Conservation (phyloP, 257 asterid species). For the Penstemon davidsonii region DNA sequence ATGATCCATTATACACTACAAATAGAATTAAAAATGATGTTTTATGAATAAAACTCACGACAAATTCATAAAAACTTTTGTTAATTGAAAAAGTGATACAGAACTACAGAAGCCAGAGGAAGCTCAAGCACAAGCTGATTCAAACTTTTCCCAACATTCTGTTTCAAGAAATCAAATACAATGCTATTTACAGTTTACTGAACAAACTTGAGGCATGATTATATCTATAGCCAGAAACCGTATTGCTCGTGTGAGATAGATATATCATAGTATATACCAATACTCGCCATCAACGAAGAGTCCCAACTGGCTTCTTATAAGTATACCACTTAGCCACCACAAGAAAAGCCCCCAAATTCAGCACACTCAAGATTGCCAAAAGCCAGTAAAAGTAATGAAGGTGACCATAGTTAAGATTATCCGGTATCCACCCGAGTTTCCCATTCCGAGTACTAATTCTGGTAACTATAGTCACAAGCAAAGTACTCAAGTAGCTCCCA, state of each 20-base stretch:
- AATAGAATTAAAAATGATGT: too few species aligned
- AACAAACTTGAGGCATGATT: too few species aligned
- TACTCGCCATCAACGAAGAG: conserved; percentile 39
- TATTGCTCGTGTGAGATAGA: not conserved
- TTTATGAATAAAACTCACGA: too few species aligned
- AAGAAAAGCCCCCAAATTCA: conserved; percentile 52
- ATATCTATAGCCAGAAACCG: not conserved
- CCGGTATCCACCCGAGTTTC: conserved; percentile 65
- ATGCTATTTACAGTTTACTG: not conserved
- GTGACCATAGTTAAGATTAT: conserved; percentile 64
- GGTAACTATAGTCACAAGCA: conserved; percentile 66
- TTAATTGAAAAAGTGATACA: too few species aligned
- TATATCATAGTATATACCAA: not conserved
- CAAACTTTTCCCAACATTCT: not conserved
- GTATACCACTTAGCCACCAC: conserved; percentile 64
- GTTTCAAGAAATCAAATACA: not conserved
- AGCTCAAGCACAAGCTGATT: conserved; percentile 1
- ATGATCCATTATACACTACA: too few species aligned
- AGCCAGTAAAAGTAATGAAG: conserved; percentile 67
- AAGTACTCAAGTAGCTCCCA: conserved; percentile 61
- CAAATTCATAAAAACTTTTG: too few species aligned
- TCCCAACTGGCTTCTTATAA: conserved; percentile 60
- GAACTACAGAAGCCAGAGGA: not conserved
- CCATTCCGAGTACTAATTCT: conserved; percentile 51
- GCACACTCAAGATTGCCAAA: conserved; percentile 53